Evolutionary conservation across 1,139 yeast species (phyloP).

Genomic region (Candida anutae): DNA sequence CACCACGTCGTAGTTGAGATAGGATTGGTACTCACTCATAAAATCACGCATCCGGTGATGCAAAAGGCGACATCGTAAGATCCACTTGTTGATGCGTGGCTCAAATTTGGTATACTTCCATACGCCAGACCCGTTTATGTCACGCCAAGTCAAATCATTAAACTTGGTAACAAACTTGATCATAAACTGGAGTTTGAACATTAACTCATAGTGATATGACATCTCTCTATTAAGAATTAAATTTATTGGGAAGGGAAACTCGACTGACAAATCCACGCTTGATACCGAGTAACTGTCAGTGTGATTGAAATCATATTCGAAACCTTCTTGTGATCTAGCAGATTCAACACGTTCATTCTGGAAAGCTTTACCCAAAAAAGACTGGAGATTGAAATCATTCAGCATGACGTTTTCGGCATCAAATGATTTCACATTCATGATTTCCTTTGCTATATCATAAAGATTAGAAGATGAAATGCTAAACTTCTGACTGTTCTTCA

Average conservation of each 20-base stretch:
- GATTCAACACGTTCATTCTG: slow-evolving; percentile 11
- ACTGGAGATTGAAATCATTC: slow-evolving; percentile 30
- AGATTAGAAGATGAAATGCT: slow-evolving; percentile 31
- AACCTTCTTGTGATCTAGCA: slow-evolving; percentile 2
- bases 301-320: slow-evolving; percentile 38
- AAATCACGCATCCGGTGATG: slow-evolving; percentile 60
- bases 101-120: slow-evolving; percentile 52
- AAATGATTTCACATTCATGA: slow-evolving; percentile 54
- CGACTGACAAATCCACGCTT: slow-evolving; percentile 54
- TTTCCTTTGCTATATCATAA: slow-evolving; percentile 55
- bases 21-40: slow-evolving; percentile 47
- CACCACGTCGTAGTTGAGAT: slow-evolving; percentile 54
- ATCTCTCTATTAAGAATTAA: slow-evolving; percentile 64
- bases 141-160: slow-evolving; percentile 66
- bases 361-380: slow-evolving; percentile 31
- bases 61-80: slow-evolving; percentile 46
- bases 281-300: slow-evolving; percentile 27
- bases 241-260: slow-evolving; percentile 82
- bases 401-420: slow-evolving; percentile 49
- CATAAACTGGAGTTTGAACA: slow-evolving; percentile 65
- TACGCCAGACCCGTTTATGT: slow-evolving; percentile 53
- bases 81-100: slow-evolving; percentile 45
- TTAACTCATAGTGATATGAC: slow-evolving; percentile 69
- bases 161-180: slow-evolving; percentile 55
- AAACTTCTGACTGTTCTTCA: slow-evolving; percentile 20